Base-by-base conservation (phyloP, 257 asterid species). In the Solanum virginianum region DNA sequence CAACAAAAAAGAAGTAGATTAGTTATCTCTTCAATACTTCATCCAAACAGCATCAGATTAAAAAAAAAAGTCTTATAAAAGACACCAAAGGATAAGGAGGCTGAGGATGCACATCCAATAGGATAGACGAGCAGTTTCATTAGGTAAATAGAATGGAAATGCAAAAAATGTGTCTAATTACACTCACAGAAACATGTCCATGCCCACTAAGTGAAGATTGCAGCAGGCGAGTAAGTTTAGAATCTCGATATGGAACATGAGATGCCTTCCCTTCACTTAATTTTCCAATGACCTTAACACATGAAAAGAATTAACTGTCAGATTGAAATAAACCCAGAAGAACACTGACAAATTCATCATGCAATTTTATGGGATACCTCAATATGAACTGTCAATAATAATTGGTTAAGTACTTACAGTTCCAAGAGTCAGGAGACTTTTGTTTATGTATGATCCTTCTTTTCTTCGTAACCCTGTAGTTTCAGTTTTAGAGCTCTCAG, bases 121-220 rank as follows among this genome's bases (percentile, higher is more conserved):
- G 49, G 66, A 79, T 79, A 79, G 45, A 11, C 10, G 6, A 53
- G 83, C 49, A 53, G 29, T 29, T 26, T 79, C 65, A 79, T 16
- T 26, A 17, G 49, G 11, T 53, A 26, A 53, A 79, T 79, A 29
- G 24, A 79, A 79, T 53, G 47, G 47, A 79, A 26, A 79, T 16
- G 82, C 65, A 26, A 63, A 14, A 29, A 26, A 53, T 53, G 18
- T 79, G 83, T 49, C 29, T 29, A 79, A 79, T 53, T 53, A 45
- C 69, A 69, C 99, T 93, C 88, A 97, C 99, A 85, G 99, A 97
- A 90, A 97, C 99, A 91, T 95, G 98, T 54, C 99, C 99, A 74
- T 92, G 99, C 84, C 99, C 99, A 89, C 99, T 93, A 60, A 97
- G 91, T 54, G 99, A 97, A 86, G 99, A 97, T 86, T 97, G 99